Evolutionary conservation across 345 rosid species (phyloP), one percentile per base, ranked within the genome.

Genomic region (Acer yangbiense): DNA sequence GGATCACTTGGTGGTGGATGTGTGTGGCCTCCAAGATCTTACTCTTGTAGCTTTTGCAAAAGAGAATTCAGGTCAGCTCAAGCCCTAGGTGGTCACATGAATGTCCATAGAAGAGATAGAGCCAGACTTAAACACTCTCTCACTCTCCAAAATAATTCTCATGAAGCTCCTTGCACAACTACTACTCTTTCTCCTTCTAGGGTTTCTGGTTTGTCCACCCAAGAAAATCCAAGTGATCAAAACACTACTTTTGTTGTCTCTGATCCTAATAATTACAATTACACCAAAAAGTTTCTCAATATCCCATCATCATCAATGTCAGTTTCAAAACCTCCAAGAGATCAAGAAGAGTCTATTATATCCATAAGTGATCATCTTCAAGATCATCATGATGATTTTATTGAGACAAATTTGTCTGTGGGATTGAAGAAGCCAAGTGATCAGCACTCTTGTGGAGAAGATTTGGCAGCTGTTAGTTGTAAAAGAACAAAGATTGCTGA

Each of bases 61-160:
- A 82, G 93, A 80, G 92, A 87, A 70, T 89, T 91, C 78, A 86
- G 89, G 84, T 91, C 95, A 13, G 95, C 95, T 80, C 93, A 91
- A 85, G 95, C 93, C 66, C 82, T 91, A 29, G 95, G 95, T 43
- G 95, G 95, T 50, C 95, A 91, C 82, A 91, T 91, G 95, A 91
- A 91, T 81, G 88, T 91, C 68, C 95, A 91, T 77, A 82, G 92
- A 61, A 86, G 90, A 43, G 95, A 91, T 72, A 86, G 93, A 75
- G 95, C 95, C 7, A 83, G 85, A 82, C 93, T 91, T 55, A 88
- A 86, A 68, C 90, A 81, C 55, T 82, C 90, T 44, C 82, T 77
- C 18, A 72, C 23, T 71, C 71, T 54, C 10, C 52, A 72, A 8
- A 50, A 39, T 55, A 64, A 27, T 60, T 65, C 80, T 60, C n/a